These are phyloP conservation scores for Venturia pyrina DNA, from an alignment of 2,329 filamentous ascomycete species.

Conservation along the genomic window DNA sequence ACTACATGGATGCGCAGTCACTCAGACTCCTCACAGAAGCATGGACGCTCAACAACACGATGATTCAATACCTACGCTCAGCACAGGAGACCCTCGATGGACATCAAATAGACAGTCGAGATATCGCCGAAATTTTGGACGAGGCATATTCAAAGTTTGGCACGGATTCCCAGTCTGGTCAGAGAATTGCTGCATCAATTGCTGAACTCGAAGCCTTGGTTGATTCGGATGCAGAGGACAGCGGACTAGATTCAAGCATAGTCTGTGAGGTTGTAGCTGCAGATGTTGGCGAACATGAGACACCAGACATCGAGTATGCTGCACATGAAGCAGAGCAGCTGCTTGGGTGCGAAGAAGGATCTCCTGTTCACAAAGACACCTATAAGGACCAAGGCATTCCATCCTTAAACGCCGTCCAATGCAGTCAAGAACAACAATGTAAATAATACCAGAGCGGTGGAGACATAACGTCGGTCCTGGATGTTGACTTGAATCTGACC, in stretches of 20 bases:
- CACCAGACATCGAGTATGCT: background rate
- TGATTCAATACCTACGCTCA: background rate
- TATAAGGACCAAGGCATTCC: background rate
- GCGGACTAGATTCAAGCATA: background rate
- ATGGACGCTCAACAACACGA: background rate
- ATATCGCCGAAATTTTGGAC: background rate
- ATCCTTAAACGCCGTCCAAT: background rate
- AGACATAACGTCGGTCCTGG: no score
- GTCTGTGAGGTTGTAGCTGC: background rate
- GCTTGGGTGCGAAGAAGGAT: background rate
- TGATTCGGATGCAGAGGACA: background rate
- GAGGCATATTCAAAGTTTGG: background rate
- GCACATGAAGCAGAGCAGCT: background rate
- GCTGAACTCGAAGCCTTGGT: background rate
- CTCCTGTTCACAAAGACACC: background rate
- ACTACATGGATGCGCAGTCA: background rate
- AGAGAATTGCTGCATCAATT: background rate
- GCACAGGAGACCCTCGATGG: background rate
- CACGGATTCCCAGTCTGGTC: background rate
- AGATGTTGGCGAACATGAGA: background rate
- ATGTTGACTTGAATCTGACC: no score
- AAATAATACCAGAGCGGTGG: no score
- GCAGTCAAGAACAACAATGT: background rate
- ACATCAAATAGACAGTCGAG: background rate
- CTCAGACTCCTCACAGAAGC: background rate